Percentiles rank a stretch among this genome's conserved stretches.
phyloP scores from a whole-genome alignment of 371 early-diverging fungal species.

The Circinella minor region DNA sequence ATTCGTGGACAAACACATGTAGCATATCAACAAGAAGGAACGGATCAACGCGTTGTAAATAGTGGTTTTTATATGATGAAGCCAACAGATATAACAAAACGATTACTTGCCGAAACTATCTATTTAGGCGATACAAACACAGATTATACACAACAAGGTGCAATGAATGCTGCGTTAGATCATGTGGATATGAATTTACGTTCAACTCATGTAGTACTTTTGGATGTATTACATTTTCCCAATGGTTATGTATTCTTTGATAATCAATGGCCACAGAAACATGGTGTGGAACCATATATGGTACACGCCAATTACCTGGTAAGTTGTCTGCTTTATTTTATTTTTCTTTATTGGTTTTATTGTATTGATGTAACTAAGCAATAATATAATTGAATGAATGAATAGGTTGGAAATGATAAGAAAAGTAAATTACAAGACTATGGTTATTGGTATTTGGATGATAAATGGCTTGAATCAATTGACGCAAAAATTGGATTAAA shows the following conservation, averaged over 20 bases:
- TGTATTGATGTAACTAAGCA: no score
- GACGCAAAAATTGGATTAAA: constrained; percentile 15
- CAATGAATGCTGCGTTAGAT: constrained; percentile 33
- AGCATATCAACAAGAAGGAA: constrained; percentile 33
- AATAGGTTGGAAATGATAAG: constrained; percentile 54
- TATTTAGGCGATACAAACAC: constrained; percentile 27
- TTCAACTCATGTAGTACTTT: constrained; percentile 25
- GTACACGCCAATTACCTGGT: constrained; percentile 38
- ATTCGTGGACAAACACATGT: constrained; percentile 32
- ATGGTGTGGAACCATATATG: constrained; percentile 34
- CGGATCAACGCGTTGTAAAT: constrained; percentile 31
- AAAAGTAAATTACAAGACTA: constrained; percentile 28
- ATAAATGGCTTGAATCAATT: constrained; percentile 22
- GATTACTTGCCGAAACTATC: constrained; percentile 32
- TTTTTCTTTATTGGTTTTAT: background rate
- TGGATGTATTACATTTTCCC: constrained; percentile 34
- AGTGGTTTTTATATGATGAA: constrained; percentile 39
- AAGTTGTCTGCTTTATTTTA: background rate
- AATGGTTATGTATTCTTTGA: constrained; percentile 35
- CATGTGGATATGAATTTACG: constrained; percentile 29
- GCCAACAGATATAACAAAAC: constrained; percentile 29
- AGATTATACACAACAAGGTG: constrained; percentile 33
- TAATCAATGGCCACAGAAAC: constrained; percentile 22
- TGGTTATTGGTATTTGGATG: constrained; percentile 37
- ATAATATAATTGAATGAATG: no score